phyloP scores from a whole-genome alignment of 1,284 basidiomycete genomes.

The Tilletia horrida region DNA sequence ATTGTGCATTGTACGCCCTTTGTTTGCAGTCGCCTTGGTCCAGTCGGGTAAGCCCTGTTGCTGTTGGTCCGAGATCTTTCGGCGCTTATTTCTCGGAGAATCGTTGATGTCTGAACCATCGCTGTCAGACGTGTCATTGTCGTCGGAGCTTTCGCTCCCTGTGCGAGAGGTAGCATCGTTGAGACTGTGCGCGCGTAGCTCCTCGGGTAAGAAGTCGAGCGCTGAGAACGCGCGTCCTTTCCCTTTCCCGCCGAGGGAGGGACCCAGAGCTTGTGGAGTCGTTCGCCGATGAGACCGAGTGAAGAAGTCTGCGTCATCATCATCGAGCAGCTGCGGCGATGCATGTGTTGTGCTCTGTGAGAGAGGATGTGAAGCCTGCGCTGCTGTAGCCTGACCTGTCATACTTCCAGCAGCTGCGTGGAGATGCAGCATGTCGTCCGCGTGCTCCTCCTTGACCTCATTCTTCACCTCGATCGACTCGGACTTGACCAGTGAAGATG shows the following conservation, averaged over 20 bases:
- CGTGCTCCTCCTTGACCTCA: too few species aligned
- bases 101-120: too few species aligned
- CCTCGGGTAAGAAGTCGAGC: slow-evolving; percentile 1
- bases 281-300: background rate
- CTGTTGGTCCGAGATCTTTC: too few species aligned
- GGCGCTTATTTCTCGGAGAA: background rate
- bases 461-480: too few species aligned
- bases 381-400: too few species aligned
- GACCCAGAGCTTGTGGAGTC: background rate
- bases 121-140: background rate
- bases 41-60: background rate
- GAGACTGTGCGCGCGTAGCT: too few species aligned
- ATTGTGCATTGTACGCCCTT: background rate
- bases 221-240: background rate
- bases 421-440: too few species aligned
- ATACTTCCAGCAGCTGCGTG: too few species aligned
- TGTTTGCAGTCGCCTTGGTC: background rate
- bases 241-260: background rate
- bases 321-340: background rate
- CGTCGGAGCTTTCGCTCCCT: background rate
- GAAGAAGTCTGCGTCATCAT: slow-evolving; percentile 14
- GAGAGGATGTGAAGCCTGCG: too few species aligned
- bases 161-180: background rate
- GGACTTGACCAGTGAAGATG: too few species aligned
- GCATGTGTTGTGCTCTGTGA: background rate